Base-by-base conservation (phyloP, 345 rosid species). In the Pistacia atlantica region DNA sequence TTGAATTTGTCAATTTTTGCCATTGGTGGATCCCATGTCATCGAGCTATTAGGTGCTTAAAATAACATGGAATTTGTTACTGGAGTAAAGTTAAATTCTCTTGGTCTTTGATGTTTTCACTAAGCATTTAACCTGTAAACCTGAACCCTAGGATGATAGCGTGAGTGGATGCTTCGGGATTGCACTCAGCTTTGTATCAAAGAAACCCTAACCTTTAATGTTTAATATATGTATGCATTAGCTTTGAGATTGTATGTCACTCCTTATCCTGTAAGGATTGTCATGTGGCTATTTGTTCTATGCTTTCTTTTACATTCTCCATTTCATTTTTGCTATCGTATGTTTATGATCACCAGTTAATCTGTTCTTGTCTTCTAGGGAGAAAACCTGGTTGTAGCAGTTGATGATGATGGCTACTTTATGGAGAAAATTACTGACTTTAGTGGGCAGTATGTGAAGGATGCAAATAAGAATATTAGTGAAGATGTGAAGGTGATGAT, bases 401-500 rank as follows among this genome's bases (percentile, higher is more conserved):
- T 96, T 80, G 99, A 96, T 80, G 98, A 93, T 67, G 99, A 96
- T 84, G 99, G 99, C 60, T 87, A 76, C 77, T 96, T 96, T 81
- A 89, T 90, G 57, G 91, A 81, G 76, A 93, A 87, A 83, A 85
- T 96, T 79, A 67, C 93, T 16, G 94, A 92, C 69, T 96, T 96
- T 72, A 64, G 80, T 63, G 97, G 97, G 69, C 70, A 85, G 46
- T 88, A 93, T 82, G 98, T 94, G 69, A 96, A 96, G 84, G 97
- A 88, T 85, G 97, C 95, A 35, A 98, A 96, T 81, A 96, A 91
- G 79, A 91, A 88, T 79, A 92, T 96, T 37, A 83, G 89, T 81
- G 97, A 93, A 79, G 87, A 93, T 70, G 86, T 91, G 81, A 96
- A 94, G 97, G 99, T 96, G 78, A 80, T 72, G 57, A 61, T 52